A percentile compares a stretch with the other conserved stretches of the same genome.
phyloP scores from a whole-genome alignment of 129 eudicot species.

The Saussurea involucrata region DNA sequence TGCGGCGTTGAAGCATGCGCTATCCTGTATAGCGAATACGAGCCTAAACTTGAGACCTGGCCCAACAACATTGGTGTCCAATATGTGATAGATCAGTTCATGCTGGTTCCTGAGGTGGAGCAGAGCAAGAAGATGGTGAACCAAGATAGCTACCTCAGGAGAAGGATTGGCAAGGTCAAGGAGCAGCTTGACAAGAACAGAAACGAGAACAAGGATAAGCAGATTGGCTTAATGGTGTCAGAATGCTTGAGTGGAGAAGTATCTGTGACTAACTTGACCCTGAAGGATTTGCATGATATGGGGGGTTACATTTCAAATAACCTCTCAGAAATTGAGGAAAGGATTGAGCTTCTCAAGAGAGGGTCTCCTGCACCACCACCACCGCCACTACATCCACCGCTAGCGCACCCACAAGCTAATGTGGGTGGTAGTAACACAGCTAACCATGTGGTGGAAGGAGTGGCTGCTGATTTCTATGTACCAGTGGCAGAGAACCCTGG shows the following conservation, averaged over 20 bases:
- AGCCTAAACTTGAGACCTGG: slow-evolving; percentile 27
- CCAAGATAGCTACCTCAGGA: slow-evolving; percentile 13
- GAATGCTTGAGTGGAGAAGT: slow-evolving; percentile 16
- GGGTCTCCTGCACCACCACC: not conserved
- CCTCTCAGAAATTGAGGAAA: not conserved
- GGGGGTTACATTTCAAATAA: not conserved
- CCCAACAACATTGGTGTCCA: slow-evolving; percentile 15
- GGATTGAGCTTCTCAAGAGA: not conserved
- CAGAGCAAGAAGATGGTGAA: slow-evolving; percentile 22
- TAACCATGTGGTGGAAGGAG: not conserved
- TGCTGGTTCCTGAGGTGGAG: not conserved
- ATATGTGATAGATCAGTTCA: slow-evolving; percentile 20
- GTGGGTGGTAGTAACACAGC: not conserved
- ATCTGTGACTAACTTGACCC: not conserved
- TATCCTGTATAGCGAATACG: slow-evolving; percentile 28
- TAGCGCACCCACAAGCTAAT: not conserved
- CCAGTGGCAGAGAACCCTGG: not conserved
- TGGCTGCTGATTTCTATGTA: not conserved
- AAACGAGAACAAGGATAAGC: slow-evolving; percentile 2
- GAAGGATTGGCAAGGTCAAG: slow-evolving; percentile 15
- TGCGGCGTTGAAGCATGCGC: slow-evolving; percentile 36
- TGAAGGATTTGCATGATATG: slow-evolving; percentile 3
- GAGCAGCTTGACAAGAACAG: slow-evolving; percentile 6
- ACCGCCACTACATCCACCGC: not conserved
- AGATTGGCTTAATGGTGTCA: slow-evolving; percentile 1